Evolutionary conservation across 2,329 filamentous ascomycete genomes (phyloP).

Genomic region (Penicillium corylophilum): DNA sequence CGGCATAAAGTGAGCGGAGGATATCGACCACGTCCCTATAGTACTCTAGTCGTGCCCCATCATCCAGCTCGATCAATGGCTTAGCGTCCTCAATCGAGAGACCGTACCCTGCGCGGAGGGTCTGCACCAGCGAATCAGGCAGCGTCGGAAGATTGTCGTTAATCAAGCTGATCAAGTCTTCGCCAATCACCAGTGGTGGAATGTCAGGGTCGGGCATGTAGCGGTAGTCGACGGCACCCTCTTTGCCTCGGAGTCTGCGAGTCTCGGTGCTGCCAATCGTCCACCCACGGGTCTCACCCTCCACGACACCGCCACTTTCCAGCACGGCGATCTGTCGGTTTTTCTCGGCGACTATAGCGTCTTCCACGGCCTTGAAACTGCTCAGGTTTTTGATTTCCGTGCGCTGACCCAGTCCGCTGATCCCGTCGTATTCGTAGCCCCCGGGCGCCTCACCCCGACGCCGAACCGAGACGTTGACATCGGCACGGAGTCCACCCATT

Average conservation of each 20-base stretch:
- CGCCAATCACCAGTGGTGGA: slow-evolving; percentile 71
- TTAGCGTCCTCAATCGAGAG: slow-evolving; percentile 80
- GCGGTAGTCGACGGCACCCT: slow-evolving; percentile 94
- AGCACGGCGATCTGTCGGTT: slow-evolving; percentile 82
- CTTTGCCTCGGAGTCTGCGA: slow-evolving; percentile 79
- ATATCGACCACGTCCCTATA: slow-evolving; percentile 55
- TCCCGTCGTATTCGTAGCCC: slow-evolving; percentile 54
- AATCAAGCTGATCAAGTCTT: slow-evolving; percentile 67
- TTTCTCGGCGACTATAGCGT: slow-evolving; percentile 87
- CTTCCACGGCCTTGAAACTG: slow-evolving; percentile 91
- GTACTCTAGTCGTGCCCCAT: slow-evolving; percentile 77
- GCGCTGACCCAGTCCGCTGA: slow-evolving; percentile 71
- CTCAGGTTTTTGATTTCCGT: slow-evolving; percentile 98
- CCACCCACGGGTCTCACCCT: slow-evolving; percentile 92
- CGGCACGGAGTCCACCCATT: slow-evolving; percentile 81
- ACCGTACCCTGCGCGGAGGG: slow-evolving; percentile 61
- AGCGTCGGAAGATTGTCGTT: slow-evolving; percentile 63
- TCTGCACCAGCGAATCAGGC: slow-evolving; percentile 68
- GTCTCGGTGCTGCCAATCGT: slow-evolving; percentile 81
- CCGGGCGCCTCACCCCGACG: slow-evolving; percentile 52
- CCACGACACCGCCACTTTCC: slow-evolving; percentile 69
- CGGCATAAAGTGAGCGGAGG: slow-evolving; percentile 29
- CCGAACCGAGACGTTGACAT: slow-evolving; percentile 90
- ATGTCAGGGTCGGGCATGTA: slow-evolving; percentile 98
- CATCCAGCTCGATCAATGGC: slow-evolving; percentile 73